Evolutionary conservation across 2,329 filamentous ascomycete species (phyloP).

Genomic region (Bipolaris bicolor): DNA sequence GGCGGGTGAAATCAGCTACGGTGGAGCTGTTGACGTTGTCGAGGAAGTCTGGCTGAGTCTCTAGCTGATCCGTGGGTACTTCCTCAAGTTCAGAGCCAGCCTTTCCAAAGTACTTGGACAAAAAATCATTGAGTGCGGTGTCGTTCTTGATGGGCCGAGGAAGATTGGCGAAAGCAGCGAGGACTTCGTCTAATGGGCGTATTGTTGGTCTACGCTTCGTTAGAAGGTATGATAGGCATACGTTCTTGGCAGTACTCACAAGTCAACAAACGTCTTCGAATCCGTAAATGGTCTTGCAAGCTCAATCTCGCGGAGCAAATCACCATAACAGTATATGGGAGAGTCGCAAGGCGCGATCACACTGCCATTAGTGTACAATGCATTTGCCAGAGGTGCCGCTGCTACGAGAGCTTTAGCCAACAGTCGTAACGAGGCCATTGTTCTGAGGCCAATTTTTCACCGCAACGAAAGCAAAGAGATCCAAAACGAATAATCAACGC

Average conservation of each 20-base stretch:
- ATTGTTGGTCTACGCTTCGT: slow-evolving; percentile 62
- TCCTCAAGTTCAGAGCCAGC: slow-evolving; percentile 68
- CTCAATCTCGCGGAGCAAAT: slow-evolving; percentile 67
- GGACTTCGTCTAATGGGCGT: slow-evolving; percentile 64
- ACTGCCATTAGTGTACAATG: slow-evolving; percentile 66
- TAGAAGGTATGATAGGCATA: not conserved
- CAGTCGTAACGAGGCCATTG: slow-evolving; percentile 21
- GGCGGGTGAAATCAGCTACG: slow-evolving; percentile 64
- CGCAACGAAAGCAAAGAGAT: slow-evolving; percentile 7
- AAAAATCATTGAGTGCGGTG: slow-evolving; percentile 65
- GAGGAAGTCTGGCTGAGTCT: slow-evolving; percentile 65
- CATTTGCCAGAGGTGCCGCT: slow-evolving; percentile 39
- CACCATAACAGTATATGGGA: slow-evolving; percentile 70
- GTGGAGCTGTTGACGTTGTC: slow-evolving; percentile 62
- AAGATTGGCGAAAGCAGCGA: slow-evolving; percentile 65
- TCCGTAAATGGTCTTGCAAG: slow-evolving; percentile 68
- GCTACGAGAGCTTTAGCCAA: slow-evolving; percentile 21
- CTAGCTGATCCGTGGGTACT: slow-evolving; percentile 59
- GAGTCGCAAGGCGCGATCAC: slow-evolving; percentile 70
- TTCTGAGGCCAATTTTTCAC: slow-evolving; percentile 8
- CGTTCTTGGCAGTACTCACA: slow-evolving; percentile 29
- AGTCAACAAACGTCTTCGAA: slow-evolving; percentile 73
- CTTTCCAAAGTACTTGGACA: slow-evolving; percentile 67
- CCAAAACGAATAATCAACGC: not conserved
- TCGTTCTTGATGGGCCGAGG: slow-evolving; percentile 68